Evolutionary conservation across 768 basidiomycete genomes (phyloP).

Genomic region (Lactarius tabidus): DNA sequence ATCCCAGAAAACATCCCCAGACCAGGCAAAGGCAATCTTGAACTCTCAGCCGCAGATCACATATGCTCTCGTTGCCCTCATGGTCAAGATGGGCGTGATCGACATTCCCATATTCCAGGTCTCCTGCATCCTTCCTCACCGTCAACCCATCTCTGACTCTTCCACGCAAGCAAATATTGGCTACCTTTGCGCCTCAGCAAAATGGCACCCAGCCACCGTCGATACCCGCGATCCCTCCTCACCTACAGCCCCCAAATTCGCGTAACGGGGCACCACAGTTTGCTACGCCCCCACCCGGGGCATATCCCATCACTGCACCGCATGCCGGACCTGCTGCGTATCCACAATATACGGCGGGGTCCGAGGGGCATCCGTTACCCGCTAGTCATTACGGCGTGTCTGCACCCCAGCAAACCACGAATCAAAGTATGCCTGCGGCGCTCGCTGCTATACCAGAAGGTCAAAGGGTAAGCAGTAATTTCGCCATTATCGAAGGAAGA

Average conservation of each 20-base stretch:
- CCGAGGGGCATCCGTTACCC: neutral
- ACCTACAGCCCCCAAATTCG: conserved; percentile 33
- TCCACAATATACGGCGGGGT: conserved; percentile 11
- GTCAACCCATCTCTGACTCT: neutral
- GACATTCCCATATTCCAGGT: conserved; percentile 77
- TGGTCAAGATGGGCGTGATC: conserved; percentile 74
- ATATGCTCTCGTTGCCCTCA: conserved; percentile 69
- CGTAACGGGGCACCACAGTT: conserved; percentile 20
- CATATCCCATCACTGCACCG: conserved; percentile 1
- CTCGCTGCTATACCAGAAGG: conserved; percentile 62
- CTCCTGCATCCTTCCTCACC: conserved; percentile 15
- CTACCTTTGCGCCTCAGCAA: conserved; percentile 41
- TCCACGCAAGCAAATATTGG: conserved; percentile 54
- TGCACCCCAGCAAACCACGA: conserved; percentile 18
- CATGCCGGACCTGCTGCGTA: conserved; percentile 18
- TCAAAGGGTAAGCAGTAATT: conserved; percentile 48
- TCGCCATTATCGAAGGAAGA: neutral
- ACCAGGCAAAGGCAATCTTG: conserved; percentile 62
- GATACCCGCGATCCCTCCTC: conserved; percentile 31
- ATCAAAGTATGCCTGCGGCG: conserved; percentile 42
- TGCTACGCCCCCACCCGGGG: conserved; percentile 9
- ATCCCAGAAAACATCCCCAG: conserved; percentile 66
- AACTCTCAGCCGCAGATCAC: conserved; percentile 72
- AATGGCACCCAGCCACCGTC: conserved; percentile 24
- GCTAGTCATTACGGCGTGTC: conserved; percentile 13